These are phyloP conservation scores for Alternaria brassicicola DNA, from an alignment of 2,329 filamentous ascomycete species.

Conservation along the genomic window DNA sequence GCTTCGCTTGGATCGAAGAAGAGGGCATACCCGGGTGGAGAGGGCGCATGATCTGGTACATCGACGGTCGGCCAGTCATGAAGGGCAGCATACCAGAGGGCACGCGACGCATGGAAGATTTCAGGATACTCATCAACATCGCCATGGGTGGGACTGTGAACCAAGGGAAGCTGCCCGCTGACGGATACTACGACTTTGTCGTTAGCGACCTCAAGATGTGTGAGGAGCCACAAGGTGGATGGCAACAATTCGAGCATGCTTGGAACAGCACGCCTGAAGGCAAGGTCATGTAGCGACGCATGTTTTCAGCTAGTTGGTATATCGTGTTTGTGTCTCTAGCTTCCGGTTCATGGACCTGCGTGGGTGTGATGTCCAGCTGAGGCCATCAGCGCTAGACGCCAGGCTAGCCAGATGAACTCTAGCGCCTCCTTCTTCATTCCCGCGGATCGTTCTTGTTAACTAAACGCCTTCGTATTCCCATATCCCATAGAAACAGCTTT, in stretches of 20 bases:
- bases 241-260: slow-evolving; percentile 60
- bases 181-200: slow-evolving; percentile 64
- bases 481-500: not conserved
- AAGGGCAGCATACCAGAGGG: slow-evolving; percentile 60
- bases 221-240: slow-evolving; percentile 62
- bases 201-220: slow-evolving; percentile 60
- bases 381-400: not conserved
- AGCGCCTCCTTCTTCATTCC: not conserved
- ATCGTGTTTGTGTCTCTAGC: not conserved
- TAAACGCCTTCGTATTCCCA: not conserved
- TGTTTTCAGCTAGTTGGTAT: not conserved
- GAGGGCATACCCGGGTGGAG: slow-evolving; percentile 50
- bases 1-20: slow-evolving; percentile 63
- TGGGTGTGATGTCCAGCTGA: not conserved
- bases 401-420: not conserved
- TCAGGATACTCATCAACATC: slow-evolving; percentile 64
- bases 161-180: slow-evolving; percentile 56
- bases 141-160: slow-evolving; percentile 68
- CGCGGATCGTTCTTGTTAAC: not conserved
- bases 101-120: slow-evolving; percentile 62
- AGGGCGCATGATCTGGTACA: slow-evolving; percentile 63
- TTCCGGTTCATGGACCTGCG: not conserved
- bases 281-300: slow-evolving; percentile 32
- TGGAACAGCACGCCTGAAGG: slow-evolving; percentile 51
- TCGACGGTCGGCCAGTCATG: slow-evolving; percentile 64